Evolutionary conservation across 2,329 filamentous ascomycete species (phyloP), one percentile per base, ranked within the genome.

Genomic region (Hysterium pulicare): DNA sequence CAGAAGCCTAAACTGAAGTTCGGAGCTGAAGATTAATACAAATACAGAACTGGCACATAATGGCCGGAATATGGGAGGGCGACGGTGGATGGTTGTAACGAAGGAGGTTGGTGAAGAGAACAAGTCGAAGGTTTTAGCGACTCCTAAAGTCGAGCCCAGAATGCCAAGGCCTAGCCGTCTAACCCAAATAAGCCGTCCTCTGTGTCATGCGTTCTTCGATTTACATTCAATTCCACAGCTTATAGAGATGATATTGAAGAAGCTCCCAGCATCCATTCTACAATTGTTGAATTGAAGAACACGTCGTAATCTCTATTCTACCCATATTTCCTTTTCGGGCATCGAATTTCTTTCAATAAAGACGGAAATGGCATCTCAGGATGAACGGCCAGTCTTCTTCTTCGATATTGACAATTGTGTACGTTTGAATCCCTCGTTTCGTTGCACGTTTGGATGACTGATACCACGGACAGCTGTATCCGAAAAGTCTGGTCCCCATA

Each of bases 321-420:
- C 24, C 13, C 24, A 28, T 13, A 28, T 7, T 28, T 13, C 13
- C n/a, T n/a, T n/a, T n/a, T n/a, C 24, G 7, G 24, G 8, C 24
- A 7, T 28, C 13, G 24, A 7, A 7, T 13, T 28, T 8, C 7
- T 28, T 13, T 28, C 24, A 28, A 28, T 28, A 7, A 8, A 28
- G 13, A 28, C 13, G 8, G 24, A 7, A 28, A 28, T 28, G 24
- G 24, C 7, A 13, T 7, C 7, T 13, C 7, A 28, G 13, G 24
- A 28, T 28, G 8, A 13, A 7, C 24, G 24, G 48, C 74, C 76
- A 2, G 74, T 87, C 16, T 79, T 83, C 65, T 83, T 81, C 67
- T 97, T 96, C 62, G 93, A 98, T 64, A 97, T 98, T 61, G 93
- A 98, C 75, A 98, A 98, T 63, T 98, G 94, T 70, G 80, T 83